Base-by-base conservation (phyloP, 257 asterid genomes). In the Oldenlandia corymbosa region DNA sequence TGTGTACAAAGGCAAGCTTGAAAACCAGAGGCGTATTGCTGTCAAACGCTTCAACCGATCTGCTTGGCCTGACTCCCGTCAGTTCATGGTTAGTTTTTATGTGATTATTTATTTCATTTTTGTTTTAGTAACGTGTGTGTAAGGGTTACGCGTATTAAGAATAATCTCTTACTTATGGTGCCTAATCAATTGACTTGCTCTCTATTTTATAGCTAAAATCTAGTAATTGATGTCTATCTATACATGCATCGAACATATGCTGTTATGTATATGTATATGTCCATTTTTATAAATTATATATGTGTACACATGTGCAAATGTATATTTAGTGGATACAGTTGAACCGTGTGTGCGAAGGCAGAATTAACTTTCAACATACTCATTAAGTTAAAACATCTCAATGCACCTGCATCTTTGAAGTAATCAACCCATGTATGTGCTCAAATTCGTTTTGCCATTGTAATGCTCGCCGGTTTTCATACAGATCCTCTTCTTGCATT, bases 11-110 rank as follows among this genome's bases (percentile, higher is more conserved):
- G 96, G 96, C 54, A 91, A 85, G 82, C 67, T 86, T 79, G 98
- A 88, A 39, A 86, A 86, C 72, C 97, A 89, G 81, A 78, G 80
- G 78, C 78, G 90, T 23, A 72, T 91, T 71, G 98, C 95, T 61
- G 98, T 91, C 72, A 91, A 91, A 78, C 95, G 97, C 73, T 91
- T 91, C 71, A 86, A 86, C 76, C 78, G 92, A 69, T 82, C 90
- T 70, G 96, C 95, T 17, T 88, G 96, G 96, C 95, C 91, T 41
- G 95, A 88, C 70, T 55, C 88, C 16, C 78, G 97, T 5, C 98
- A 91, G 68, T 91, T 91, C 81, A 69, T 91, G 88, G 98, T 91
- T 71, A 70, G 88, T 76, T 39, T 30, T 37, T 24, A 28, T 36
- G 14, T 21, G 18, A 34, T 26, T 39, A 26, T 27, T 12, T 61